Evolutionary conservation across 768 basidiomycete species (phyloP).

Genomic region (Podaxis sp.): DNA sequence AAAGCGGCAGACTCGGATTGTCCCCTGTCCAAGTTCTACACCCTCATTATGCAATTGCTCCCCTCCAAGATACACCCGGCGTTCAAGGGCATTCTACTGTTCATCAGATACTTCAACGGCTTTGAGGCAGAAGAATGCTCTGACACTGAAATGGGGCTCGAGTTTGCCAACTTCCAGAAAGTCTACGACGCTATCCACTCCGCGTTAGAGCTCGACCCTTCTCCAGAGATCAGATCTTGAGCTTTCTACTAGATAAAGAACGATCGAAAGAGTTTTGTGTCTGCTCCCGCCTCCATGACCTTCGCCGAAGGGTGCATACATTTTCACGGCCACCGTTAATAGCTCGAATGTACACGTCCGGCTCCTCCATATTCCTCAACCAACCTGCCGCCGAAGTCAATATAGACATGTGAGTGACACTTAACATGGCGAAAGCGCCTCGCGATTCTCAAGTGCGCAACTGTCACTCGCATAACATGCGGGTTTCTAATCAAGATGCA

Average conservation of each 20-base stretch:
- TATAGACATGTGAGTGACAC: too few species aligned
- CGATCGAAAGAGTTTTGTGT: not conserved
- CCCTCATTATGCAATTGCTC: too few species aligned
- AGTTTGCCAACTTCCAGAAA: not conserved
- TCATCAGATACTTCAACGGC: not conserved
- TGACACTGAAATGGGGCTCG: not conserved
- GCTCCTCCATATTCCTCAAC: too few species aligned
- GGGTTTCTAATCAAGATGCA: not conserved
- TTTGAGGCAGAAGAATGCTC: not conserved
- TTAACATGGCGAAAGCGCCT: too few species aligned
- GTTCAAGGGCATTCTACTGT: too few species aligned
- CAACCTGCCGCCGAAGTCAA: too few species aligned
- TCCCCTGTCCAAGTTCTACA: too few species aligned
- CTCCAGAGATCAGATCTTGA: slow-evolving; percentile 1
- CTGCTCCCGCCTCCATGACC: not conserved
- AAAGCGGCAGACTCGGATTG: too few species aligned
- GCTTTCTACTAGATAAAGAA: slow-evolving; percentile 1
- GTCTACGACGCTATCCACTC: not conserved
- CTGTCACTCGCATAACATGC: not conserved
- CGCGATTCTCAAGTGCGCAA: too few species aligned
- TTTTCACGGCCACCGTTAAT: too few species aligned
- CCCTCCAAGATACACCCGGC: too few species aligned
- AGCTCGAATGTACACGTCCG: too few species aligned
- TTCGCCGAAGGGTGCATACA: not conserved
- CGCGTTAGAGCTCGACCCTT: not conserved